Conservation (phyloP, 2,329 filamentous ascomycete genomes). For the Dactylellina parvicollis region DNA sequence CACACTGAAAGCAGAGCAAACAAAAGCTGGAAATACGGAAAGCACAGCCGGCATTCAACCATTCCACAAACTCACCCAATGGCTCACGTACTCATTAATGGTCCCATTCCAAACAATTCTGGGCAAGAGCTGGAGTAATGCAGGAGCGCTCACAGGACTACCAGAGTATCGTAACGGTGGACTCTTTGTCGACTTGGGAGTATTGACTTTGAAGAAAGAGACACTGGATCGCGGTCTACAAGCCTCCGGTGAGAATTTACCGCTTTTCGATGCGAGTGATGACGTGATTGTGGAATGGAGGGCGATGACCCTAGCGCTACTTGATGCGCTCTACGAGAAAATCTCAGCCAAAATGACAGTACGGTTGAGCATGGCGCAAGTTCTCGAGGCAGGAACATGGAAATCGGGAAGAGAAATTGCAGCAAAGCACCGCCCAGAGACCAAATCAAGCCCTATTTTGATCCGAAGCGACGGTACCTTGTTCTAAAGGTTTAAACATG, state of each 20-base stretch:
- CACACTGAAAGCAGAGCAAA: conserved; percentile 77
- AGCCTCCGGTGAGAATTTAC: conserved; percentile 76
- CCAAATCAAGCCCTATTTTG: conserved; percentile 60
- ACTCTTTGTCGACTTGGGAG: conserved; percentile 82
- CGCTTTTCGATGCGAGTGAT: conserved; percentile 76
- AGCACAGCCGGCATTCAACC: conserved; percentile 66
- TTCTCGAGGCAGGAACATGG: conserved; percentile 96
- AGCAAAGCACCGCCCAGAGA: conserved; percentile 41
- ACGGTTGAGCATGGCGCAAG: conserved; percentile 79
- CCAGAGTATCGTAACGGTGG: conserved; percentile 94
- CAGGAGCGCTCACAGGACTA: conserved; percentile 83
- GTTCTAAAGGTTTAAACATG: conserved; percentile 58
- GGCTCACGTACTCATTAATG: conserved; percentile 94
- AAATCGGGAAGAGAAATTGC: conserved; percentile 72
- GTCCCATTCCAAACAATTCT: conserved; percentile 85
- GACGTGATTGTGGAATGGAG: conserved; percentile 85
- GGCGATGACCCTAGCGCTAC: conserved; percentile 76
- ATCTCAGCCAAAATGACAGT: conserved; percentile 76
- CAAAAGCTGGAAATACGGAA: conserved; percentile 78
- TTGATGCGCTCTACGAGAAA: conserved; percentile 75
- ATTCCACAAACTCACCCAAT: conserved; percentile 94
- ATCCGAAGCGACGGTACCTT: conserved; percentile 62
- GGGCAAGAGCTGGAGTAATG: conserved; percentile 80
- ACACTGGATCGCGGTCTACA: conserved; percentile 77
- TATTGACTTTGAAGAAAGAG: conserved; percentile 77